Evolutionary conservation across 2,329 filamentous ascomycete species (phyloP).

Genomic region (Sarocladiaceae sp.): DNA sequence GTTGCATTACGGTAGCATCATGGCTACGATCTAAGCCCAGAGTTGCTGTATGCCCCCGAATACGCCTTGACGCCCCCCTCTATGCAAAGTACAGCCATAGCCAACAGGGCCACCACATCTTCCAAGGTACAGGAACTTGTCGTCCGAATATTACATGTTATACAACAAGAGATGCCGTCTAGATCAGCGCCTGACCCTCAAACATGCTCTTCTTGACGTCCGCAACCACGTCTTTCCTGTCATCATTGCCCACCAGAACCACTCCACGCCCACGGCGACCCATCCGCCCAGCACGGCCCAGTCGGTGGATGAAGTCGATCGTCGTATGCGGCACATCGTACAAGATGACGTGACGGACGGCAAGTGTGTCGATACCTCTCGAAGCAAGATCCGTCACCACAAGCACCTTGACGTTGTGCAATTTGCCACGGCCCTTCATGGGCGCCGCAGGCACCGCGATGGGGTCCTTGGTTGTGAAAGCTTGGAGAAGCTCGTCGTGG

Average conservation of each 20-base stretch:
- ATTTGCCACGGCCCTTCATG: slow-evolving; percentile 30
- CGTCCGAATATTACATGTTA: neutral
- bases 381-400: slow-evolving; percentile 93
- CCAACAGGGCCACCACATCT: too few species aligned
- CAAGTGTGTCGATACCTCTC: slow-evolving; percentile 87
- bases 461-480: slow-evolving; percentile 57
- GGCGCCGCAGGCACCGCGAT: slow-evolving; percentile 23
- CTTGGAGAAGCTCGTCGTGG: slow-evolving; percentile 67
- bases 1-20: neutral
- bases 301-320: slow-evolving; percentile 95
- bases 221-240: slow-evolving; percentile 81
- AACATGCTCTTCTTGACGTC: slow-evolving; percentile 91
- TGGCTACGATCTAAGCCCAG: too few species aligned
- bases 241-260: slow-evolving; percentile 82
- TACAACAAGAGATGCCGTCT: slow-evolving; percentile 16
- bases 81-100: too few species aligned
- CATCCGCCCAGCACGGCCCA: slow-evolving; percentile 90
- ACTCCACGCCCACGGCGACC: slow-evolving; percentile 82
- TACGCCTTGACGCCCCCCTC: too few species aligned
- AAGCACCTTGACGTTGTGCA: slow-evolving; percentile 80
- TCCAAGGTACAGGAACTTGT: too few species aligned
- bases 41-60: too few species aligned
- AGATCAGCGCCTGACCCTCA: slow-evolving; percentile 72
- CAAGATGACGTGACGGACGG: slow-evolving; percentile 83
- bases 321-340: slow-evolving; percentile 98